phyloP scores from a whole-genome alignment of 1,139 yeast genomes.

The Yarrowia galli region DNA sequence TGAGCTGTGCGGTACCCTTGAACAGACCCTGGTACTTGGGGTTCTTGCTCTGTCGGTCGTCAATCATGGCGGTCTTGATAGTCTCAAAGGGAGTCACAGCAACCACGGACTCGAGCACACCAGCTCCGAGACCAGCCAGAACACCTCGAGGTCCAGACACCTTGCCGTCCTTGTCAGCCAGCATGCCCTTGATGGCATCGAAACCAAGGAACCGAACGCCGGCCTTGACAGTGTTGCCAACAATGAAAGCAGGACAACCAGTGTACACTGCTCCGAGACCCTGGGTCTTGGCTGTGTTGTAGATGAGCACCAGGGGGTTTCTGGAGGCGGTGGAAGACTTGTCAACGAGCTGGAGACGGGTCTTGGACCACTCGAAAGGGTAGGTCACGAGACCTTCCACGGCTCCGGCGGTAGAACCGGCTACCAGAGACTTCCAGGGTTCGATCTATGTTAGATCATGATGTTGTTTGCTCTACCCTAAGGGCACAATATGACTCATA shows the following conservation, averaged over 20 bases:
- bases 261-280: slow-evolving; percentile 85
- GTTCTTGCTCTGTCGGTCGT: slow-evolving; percentile 76
- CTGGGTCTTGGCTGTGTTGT: slow-evolving; percentile 74
- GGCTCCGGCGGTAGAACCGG: slow-evolving; percentile 96
- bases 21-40: slow-evolving; percentile 78
- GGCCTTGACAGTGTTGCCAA: slow-evolving; percentile 95
- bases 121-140: slow-evolving; percentile 95
- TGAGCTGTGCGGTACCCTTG: slow-evolving; percentile 67
- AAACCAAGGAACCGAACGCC: slow-evolving; percentile 92
- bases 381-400: slow-evolving; percentile 89
- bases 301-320: slow-evolving; percentile 83
- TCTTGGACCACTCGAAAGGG: slow-evolving; percentile 97
- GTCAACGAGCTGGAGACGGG: slow-evolving; percentile 84
- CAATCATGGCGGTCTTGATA: slow-evolving; percentile 92
- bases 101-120: slow-evolving; percentile 84
- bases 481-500: slow-evolving; percentile 16
- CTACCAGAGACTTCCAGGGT: slow-evolving; percentile 76
- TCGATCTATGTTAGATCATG: slow-evolving; percentile 44
- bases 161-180: slow-evolving; percentile 85
- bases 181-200: slow-evolving; percentile 77
- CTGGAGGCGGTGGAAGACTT: slow-evolving; percentile 70
- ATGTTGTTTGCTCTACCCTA: neutral
- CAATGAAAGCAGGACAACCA: slow-evolving; percentile 97
- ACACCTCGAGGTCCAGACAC: slow-evolving; percentile 90
- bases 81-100: slow-evolving; percentile 99